Conservation (phyloP, 1,139 yeast species). For the Geotrichum histeridarum region DNA sequence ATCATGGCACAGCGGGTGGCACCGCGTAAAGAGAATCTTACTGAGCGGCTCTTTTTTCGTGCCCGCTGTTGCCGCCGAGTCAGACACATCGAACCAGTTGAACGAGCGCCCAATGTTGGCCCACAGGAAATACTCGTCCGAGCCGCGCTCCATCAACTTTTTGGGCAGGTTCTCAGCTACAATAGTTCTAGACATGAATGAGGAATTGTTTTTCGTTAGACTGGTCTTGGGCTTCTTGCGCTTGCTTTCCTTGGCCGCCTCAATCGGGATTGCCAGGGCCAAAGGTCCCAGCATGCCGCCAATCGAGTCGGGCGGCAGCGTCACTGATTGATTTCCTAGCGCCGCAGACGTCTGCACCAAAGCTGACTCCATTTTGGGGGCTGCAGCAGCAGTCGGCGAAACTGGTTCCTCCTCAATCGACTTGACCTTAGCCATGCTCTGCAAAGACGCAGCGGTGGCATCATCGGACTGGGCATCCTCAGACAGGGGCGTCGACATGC, state of each 20-base stretch:
- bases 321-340: not conserved
- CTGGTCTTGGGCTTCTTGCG: constrained; percentile 33
- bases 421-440: too few species aligned
- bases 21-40: constrained; percentile 39
- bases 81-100: constrained; percentile 34
- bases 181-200: constrained; percentile 39
- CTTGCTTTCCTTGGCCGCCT: constrained; percentile 19
- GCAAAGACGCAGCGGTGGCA: too few species aligned
- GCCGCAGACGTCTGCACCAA: too few species aligned
- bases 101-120: constrained; percentile 38
- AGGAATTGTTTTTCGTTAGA: constrained; percentile 39
- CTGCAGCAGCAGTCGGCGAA: too few species aligned
- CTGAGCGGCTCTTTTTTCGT: constrained; percentile 37
- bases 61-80: constrained; percentile 18
- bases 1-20: constrained; percentile 41
- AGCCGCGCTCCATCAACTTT: constrained; percentile 31
- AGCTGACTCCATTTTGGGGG: too few species aligned
- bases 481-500: too few species aligned
- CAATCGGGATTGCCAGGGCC: not conserved
- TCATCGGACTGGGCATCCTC: too few species aligned
- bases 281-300: constrained; percentile 10
- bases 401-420: too few species aligned
- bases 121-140: constrained; percentile 30
- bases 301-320: constrained; percentile 8
- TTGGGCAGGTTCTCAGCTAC: constrained; percentile 36